These are phyloP conservation scores for Vaccinium macrocarpon DNA, from an alignment of 148 eudicot species.

Conservation along the genomic window DNA sequence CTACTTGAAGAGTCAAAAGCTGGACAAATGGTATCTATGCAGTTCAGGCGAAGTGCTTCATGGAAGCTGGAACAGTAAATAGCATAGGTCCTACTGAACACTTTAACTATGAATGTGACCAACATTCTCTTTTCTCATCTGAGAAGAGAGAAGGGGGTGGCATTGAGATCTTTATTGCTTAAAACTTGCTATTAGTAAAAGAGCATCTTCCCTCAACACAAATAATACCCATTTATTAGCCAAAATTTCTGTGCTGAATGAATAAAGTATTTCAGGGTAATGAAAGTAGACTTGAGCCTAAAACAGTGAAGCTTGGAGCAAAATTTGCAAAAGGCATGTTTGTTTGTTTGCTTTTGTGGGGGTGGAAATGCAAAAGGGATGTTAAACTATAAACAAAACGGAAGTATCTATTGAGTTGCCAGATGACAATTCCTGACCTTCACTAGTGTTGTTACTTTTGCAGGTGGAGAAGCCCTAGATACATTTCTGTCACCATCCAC, in stretches of 20 bases:
- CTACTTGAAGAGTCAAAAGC: neutral
- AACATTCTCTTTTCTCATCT: neutral
- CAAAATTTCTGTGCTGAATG: slow-evolving; percentile 7
- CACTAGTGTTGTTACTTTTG: slow-evolving; percentile 77
- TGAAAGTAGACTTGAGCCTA: neutral
- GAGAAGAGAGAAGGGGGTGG: neutral
- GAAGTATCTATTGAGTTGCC: neutral
- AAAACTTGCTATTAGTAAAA: neutral
- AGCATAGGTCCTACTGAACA: neutral
- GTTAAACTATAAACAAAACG: neutral
- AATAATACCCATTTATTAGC: neutral
- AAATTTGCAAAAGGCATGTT: neutral
- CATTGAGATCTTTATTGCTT: neutral
- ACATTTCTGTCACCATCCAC: slow-evolving; percentile 79
- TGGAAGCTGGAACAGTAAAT: neutral
- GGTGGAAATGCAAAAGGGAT: neutral
- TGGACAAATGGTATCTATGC: neutral
- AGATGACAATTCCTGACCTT: slow-evolving; percentile 49
- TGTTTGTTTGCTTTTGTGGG: too few relatives aligned
- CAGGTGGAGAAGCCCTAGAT: slow-evolving; percentile 88
- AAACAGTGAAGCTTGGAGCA: neutral
- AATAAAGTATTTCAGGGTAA: slow-evolving; percentile 3
- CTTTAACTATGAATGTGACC: neutral
- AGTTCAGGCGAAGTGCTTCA: neutral
- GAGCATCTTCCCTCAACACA: neutral